Evolutionary conservation across 129 eudicot species (phyloP).

Genomic region (carrot (Daucus carota)): DH1_v3.0 NC_030382.2:49332501-49333000

Average conservation of each 20-base stretch:
- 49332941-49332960: neutral
- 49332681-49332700: neutral
- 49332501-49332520: neutral
- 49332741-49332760: neutral
- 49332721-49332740: neutral
- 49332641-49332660: constrained; percentile 8
- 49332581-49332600: neutral
- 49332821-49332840: neutral
- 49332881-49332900: neutral
- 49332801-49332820: neutral
- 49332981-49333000: neutral
- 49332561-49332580: neutral
- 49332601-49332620: constrained; percentile 6
- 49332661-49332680: neutral
- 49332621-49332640: neutral
- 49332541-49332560: neutral
- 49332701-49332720: neutral
- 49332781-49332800: neutral
- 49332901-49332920: neutral
- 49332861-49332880: neutral
- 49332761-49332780: neutral
- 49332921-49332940: neutral
- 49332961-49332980: neutral
- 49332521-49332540: neutral
- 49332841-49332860: neutral